These are phyloP conservation scores for Petrea volubilis DNA, from an alignment of 257 asterid species.

Conservation along the genomic window DNA sequence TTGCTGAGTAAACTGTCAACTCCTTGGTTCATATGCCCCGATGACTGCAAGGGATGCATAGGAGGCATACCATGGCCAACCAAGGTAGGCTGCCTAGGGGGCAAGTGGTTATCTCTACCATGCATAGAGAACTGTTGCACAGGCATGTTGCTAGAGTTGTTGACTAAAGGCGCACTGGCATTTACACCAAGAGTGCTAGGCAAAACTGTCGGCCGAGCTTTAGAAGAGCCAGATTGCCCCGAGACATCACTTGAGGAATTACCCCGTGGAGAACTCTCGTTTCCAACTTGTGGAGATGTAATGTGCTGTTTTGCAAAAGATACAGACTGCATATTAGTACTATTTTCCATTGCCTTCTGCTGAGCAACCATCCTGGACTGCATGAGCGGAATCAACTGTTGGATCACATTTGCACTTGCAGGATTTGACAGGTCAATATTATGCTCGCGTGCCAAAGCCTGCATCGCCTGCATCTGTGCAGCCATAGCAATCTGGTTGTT, in stretches of 20 bases:
- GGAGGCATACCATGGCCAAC: slow-evolving; percentile 69
- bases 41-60: slow-evolving; percentile 45
- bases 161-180: slow-evolving; percentile 45
- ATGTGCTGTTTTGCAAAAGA: slow-evolving; percentile 65
- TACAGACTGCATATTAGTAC: slow-evolving; percentile 45
- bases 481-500: slow-evolving; percentile 71
- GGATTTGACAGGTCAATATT: slow-evolving; percentile 91
- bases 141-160: slow-evolving; percentile 47
- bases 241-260: slow-evolving; percentile 81
- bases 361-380: slow-evolving; percentile 84
- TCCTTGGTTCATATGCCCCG: slow-evolving; percentile 67
- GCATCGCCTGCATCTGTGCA: slow-evolving; percentile 90
- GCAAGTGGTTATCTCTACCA: slow-evolving; percentile 70
- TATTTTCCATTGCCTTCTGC: slow-evolving; percentile 72
- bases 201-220: slow-evolving; percentile 70
- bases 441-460: slow-evolving; percentile 90
- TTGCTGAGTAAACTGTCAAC: slow-evolving; percentile 56
- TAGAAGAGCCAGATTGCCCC: slow-evolving; percentile 78
- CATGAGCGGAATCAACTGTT: slow-evolving; percentile 77
- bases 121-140: slow-evolving; percentile 66
- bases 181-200: slow-evolving; percentile 51
- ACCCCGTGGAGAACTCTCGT: slow-evolving; percentile 80
- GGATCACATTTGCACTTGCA: slow-evolving; percentile 75
- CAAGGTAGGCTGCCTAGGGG: slow-evolving; percentile 66
- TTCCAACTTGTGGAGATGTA: slow-evolving; percentile 63